A percentile compares a stretch with the other conserved stretches of the same genome.
phyloP scores from a whole-genome alignment of 129 eudicot species.

The Oenanthe sinensis region DNA sequence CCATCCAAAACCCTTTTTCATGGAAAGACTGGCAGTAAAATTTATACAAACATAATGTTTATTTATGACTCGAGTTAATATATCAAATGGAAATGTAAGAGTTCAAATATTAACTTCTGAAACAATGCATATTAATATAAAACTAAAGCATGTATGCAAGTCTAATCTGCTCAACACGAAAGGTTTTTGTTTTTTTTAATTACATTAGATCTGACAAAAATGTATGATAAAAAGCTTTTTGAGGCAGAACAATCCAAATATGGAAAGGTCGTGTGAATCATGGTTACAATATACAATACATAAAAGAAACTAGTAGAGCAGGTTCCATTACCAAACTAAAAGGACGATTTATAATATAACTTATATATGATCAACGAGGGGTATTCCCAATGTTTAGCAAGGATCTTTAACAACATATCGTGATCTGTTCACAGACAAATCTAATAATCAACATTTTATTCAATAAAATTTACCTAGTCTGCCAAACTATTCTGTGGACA shows the following conservation, averaged over 20 bases:
- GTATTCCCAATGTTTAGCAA: too few relatives aligned
- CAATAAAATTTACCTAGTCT: too few relatives aligned
- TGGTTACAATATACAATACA: neutral
- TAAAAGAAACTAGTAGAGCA: neutral
- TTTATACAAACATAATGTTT: neutral
- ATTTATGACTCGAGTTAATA: neutral
- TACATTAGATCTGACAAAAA: neutral
- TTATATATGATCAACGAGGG: too few relatives aligned
- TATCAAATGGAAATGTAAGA: neutral
- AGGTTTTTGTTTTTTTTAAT: neutral
- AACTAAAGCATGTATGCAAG: neutral
- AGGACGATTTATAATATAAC: too few relatives aligned
- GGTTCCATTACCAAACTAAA: neutral
- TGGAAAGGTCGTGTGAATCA: neutral
- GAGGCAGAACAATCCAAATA: neutral
- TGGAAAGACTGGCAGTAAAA: constrained; percentile 41
- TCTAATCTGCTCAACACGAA: neutral
- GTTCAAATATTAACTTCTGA: neutral
- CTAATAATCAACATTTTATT: too few relatives aligned
- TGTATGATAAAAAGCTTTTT: neutral
- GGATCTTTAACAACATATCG: too few relatives aligned
- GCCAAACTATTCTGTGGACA: too few relatives aligned
- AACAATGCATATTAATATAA: neutral
- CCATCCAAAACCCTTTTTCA: constrained; percentile 71
- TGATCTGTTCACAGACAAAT: too few relatives aligned